phyloP scores from a whole-genome alignment of 2,329 filamentous ascomycete genomes.

The Fusarium setosum region DNA sequence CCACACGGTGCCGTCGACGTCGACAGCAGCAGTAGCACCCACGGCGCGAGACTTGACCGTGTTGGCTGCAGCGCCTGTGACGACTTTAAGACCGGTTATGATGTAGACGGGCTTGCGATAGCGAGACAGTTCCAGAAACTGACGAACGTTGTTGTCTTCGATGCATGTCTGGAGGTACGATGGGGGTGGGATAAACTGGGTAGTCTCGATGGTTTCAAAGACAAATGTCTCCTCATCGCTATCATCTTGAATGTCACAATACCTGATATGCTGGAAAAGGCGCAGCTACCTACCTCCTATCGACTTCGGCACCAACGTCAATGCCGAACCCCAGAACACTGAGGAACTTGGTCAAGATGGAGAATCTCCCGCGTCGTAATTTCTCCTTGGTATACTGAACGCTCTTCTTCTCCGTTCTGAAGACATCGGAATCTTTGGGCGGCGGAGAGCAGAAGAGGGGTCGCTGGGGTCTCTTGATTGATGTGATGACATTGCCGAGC shows the following conservation, averaged over 20 bases:
- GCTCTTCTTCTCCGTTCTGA: neutral
- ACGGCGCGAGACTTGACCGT: neutral
- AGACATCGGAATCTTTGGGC: neutral
- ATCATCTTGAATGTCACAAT: neutral
- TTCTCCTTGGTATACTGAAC: slow-evolving; percentile 19
- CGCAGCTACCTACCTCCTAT: neutral
- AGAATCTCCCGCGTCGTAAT: slow-evolving; percentile 3
- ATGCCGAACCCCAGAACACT: slow-evolving; percentile 3
- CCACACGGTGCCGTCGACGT: neutral
- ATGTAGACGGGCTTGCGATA: slow-evolving; percentile 23
- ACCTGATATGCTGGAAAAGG: accelerated
- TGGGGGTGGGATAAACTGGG: slow-evolving; percentile 5
- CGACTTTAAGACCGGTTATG: slow-evolving; percentile 20
- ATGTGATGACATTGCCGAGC: slow-evolving; percentile 24
- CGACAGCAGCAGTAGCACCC: neutral
- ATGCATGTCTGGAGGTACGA: slow-evolving; percentile 16
- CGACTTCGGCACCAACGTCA: slow-evolving; percentile 6
- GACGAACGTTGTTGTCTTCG: neutral
- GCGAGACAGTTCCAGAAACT: neutral
- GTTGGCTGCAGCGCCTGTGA: slow-evolving; percentile 6
- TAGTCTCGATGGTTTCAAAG: slow-evolving; percentile 15
- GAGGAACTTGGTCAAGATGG: slow-evolving; percentile 12
- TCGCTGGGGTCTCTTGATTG: slow-evolving; percentile 17
- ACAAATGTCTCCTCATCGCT: slow-evolving; percentile 10
- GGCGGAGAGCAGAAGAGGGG: slow-evolving; percentile 2